Conservation (phyloP, 805 yeast species). For the Candida gorgasii region DNA sequence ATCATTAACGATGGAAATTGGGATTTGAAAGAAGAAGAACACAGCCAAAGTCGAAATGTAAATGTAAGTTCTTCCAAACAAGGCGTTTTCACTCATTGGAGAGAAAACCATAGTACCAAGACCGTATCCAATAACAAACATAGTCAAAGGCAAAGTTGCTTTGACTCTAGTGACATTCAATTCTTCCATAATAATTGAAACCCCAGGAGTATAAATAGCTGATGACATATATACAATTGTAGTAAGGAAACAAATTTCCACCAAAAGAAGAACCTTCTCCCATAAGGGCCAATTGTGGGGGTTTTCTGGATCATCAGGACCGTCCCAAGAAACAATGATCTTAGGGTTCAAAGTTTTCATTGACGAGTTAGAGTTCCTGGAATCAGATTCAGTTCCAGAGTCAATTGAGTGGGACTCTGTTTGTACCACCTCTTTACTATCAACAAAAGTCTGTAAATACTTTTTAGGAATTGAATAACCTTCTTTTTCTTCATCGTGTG, state of each 20-base stretch:
- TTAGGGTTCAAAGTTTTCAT: neutral
- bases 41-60: constrained; percentile 50
- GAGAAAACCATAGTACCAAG: constrained; percentile 61
- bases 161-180: constrained; percentile 35
- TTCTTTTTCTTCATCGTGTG: constrained; percentile 27
- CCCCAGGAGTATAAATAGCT: constrained; percentile 57
- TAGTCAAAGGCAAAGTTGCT: constrained; percentile 52
- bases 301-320: constrained; percentile 49
- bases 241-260: constrained; percentile 17
- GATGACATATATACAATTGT: constrained; percentile 52
- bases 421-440: neutral
- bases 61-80: constrained; percentile 53
- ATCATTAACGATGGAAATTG: constrained; percentile 52
- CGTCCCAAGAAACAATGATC: constrained; percentile 6
- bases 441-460: constrained; percentile 12
- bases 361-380: neutral
- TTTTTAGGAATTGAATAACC: constrained; percentile 29
- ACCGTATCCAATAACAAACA: constrained; percentile 63
- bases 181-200: constrained; percentile 43
- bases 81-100: constrained; percentile 58
- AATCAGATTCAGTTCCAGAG: neutral
- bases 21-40: constrained; percentile 56
- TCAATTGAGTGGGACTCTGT: neutral
- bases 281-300: constrained; percentile 57
- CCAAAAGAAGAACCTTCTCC: constrained; percentile 36